A percentile compares a stretch with the other conserved stretches of the same genome.
phyloP scores from a whole-genome alignment of 2,329 filamentous ascomycete species.

The Pestalotiopsis sp. region DNA sequence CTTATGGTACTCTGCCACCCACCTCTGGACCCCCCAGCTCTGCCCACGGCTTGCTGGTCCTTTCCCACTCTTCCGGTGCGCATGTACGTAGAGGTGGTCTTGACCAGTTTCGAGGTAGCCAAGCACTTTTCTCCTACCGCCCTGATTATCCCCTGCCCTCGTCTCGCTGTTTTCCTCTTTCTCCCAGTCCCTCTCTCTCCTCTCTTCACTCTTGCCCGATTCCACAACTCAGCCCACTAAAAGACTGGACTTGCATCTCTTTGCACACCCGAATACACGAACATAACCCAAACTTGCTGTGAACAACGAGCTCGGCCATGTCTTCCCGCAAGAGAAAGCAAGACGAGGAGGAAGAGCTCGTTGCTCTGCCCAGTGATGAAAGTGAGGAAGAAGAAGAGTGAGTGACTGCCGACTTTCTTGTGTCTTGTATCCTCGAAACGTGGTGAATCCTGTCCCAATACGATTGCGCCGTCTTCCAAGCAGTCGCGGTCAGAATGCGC shows the following conservation, averaged over 20 bases:
- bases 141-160: constrained; percentile 18
- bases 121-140: constrained; percentile 24
- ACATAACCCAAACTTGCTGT: not conserved
- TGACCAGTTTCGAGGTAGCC: constrained; percentile 23
- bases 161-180: constrained; percentile 15
- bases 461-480: not conserved
- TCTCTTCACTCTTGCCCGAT: constrained; percentile 19
- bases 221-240: constrained; percentile 15
- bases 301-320: constrained; percentile 24
- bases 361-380: constrained; percentile 37
- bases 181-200: constrained; percentile 16
- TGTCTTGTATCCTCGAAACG: constrained; percentile 1
- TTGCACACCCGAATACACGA: constrained; percentile 2
- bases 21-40: constrained; percentile 9
- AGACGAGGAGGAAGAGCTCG: constrained; percentile 35
- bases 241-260: constrained; percentile 9
- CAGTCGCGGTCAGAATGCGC: not conserved
- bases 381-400: constrained; percentile 39
- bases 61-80: constrained; percentile 21
- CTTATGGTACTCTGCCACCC: constrained; percentile 16
- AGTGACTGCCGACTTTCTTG: constrained; percentile 20
- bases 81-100: not conserved
- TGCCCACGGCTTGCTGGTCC: constrained; percentile 23
- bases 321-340: constrained; percentile 36
- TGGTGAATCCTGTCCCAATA: not conserved